phyloP scores from a whole-genome alignment of 768 basidiomycete species.

The Boletus tomentosulus region DNA sequence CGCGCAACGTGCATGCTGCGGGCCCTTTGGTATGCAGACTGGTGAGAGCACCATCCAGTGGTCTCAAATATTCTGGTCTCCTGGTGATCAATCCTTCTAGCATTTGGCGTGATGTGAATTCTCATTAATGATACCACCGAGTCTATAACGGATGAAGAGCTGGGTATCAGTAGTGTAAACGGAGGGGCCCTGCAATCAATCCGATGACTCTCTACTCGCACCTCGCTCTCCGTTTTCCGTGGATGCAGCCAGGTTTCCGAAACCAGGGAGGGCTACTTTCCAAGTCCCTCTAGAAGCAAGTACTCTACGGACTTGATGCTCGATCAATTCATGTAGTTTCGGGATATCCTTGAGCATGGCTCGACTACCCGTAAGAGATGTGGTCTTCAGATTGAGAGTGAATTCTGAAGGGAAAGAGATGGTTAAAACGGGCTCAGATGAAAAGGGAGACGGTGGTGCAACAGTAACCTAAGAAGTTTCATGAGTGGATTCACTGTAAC shows the following conservation, averaged over 20 bases:
- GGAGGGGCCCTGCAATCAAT: not conserved
- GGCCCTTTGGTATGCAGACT: too few species aligned
- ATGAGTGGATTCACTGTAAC: not conserved
- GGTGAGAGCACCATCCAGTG: too few species aligned
- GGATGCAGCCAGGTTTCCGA: conserved; percentile 35
- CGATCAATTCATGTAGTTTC: conserved; percentile 92
- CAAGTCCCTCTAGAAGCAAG: conserved; percentile 58
- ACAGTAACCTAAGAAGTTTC: conserved; percentile 49
- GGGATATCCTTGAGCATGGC: conserved; percentile 98
- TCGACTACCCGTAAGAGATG: conserved; percentile 89
- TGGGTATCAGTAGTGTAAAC: not conserved
- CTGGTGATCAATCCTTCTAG: too few species aligned
- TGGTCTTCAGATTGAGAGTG: conserved; percentile 79
- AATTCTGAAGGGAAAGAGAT: conserved; percentile 83
- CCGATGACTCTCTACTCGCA: not conserved
- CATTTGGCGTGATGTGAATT: too few species aligned
- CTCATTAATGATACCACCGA: not conserved
- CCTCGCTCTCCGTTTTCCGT: conserved; percentile 28
- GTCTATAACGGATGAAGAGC: conserved; percentile 3
- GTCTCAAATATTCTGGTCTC: too few species aligned
- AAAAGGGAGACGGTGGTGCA: conserved; percentile 53
- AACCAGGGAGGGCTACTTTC: conserved; percentile 65
- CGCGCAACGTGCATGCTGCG: too few species aligned
- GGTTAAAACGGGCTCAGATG: conserved; percentile 56
- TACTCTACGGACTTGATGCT: conserved; percentile 71